A percentile compares a stretch with the other conserved stretches of the same genome.
Conservation (phyloP, 192 early-diverging fungal genomes). For the Haplosporangium gracile region DNA sequence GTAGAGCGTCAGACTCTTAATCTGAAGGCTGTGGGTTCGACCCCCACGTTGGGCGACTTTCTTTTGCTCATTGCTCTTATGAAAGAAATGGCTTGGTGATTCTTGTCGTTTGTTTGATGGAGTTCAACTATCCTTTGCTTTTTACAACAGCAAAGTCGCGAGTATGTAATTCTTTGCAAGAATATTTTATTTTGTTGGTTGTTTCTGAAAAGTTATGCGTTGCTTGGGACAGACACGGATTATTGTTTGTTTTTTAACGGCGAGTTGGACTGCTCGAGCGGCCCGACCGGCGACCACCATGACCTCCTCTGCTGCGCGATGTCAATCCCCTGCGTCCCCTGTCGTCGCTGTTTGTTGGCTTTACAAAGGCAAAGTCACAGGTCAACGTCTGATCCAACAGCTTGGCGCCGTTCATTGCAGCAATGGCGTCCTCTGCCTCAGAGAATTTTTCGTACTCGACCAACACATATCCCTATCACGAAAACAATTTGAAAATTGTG, state of each 20-base stretch:
- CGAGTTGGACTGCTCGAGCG: slow-evolving; percentile 50
- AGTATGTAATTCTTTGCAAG: no score
- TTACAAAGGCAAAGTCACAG: slow-evolving; percentile 93
- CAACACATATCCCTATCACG: slow-evolving; percentile 88
- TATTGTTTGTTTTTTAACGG: slow-evolving; percentile 12
- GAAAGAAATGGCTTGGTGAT: no score
- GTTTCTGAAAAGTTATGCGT: no score
- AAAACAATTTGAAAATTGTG: not conserved
- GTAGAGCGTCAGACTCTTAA: slow-evolving; percentile 90
- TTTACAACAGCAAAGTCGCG: no score
- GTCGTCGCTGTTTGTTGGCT: slow-evolving; percentile 59
- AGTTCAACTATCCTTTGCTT: no score
- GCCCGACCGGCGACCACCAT: slow-evolving; percentile 37
- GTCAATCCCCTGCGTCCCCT: slow-evolving; percentile 45
- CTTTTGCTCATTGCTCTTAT: not conserved
- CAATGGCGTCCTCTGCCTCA: slow-evolving; percentile 87
- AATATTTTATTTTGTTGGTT: no score
- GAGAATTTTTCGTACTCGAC: slow-evolving; percentile 86
- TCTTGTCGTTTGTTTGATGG: no score
- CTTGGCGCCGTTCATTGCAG: slow-evolving; percentile 76
- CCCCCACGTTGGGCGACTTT: slow-evolving; percentile 78
- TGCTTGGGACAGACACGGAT: no score
- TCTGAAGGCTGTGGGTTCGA: slow-evolving; percentile 92
- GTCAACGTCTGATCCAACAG: slow-evolving; percentile 80
- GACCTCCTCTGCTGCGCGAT: slow-evolving; percentile 39